A percentile compares a stretch with the other conserved stretches of the same genome.
Evolutionary conservation across 352 stramenopile species (phyloP).

Genomic region (Poterioochromonas sp.): DNA sequence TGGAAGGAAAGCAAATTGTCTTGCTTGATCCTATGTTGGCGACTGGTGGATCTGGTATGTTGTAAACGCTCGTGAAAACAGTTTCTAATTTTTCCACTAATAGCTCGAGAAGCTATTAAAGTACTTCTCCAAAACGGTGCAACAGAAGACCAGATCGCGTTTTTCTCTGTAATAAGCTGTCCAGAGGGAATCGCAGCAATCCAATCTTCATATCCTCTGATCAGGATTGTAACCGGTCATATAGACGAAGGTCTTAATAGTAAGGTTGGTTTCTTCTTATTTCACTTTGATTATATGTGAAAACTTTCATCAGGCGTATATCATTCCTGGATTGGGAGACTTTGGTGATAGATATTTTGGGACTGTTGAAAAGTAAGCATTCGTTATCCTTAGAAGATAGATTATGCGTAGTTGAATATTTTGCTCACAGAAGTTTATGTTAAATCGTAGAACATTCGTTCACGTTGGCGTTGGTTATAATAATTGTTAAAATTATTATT

Average conservation of each 20-base stretch:
- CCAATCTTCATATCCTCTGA: constrained; percentile 57
- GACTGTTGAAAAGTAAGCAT: constrained; percentile 43
- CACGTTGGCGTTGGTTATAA: too few species aligned
- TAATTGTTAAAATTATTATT: too few species aligned
- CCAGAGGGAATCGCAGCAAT: constrained; percentile 72
- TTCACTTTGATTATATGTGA: neutral
- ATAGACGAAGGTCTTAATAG: constrained; percentile 76
- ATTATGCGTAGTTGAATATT: too few species aligned
- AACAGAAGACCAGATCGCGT: constrained; percentile 50
- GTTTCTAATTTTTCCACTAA: constrained; percentile 38
- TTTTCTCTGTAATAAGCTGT: constrained; percentile 85
- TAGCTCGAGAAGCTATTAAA: constrained; percentile 76
- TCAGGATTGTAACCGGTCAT: constrained; percentile 62
- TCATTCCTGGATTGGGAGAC: constrained; percentile 86
- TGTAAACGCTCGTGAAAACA: constrained; percentile 18
- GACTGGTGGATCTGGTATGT: constrained; percentile 55
- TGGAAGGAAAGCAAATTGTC: constrained; percentile 45
- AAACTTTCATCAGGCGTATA: constrained; percentile 69
- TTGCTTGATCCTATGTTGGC: constrained; percentile 93
- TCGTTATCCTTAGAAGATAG: too few species aligned
- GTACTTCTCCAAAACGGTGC: constrained; percentile 71
- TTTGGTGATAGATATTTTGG: constrained; percentile 85
- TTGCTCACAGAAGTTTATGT: too few species aligned
- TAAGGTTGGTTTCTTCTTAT: neutral
- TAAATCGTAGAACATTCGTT: too few species aligned